These are phyloP conservation scores for Cladosporium oxysporum DNA, from an alignment of 2,329 filamentous ascomycete species.

Conservation along the genomic window DNA sequence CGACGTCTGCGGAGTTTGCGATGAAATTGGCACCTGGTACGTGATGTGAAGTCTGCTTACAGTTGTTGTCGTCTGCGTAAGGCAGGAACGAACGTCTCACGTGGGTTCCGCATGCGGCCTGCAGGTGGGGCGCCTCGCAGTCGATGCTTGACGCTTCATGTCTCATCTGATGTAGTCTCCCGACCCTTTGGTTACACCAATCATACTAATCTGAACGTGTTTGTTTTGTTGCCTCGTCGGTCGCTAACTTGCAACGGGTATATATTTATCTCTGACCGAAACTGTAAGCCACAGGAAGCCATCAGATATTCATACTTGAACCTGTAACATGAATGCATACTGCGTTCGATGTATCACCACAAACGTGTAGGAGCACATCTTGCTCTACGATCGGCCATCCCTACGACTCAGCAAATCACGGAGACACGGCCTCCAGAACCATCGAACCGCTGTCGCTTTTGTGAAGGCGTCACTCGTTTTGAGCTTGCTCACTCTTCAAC, in stretches of 20 bases:
- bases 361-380: background rate
- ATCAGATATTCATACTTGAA: background rate
- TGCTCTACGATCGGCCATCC: background rate
- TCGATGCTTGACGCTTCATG: background rate
- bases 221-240: background rate
- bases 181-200: background rate
- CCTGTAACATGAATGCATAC: background rate
- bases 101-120: background rate
- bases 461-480: background rate
- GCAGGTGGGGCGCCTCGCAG: background rate
- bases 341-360: background rate
- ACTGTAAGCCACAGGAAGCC: background rate
- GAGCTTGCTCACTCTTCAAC: background rate
- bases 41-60: slow-evolving; percentile 10
- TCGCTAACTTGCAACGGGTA: background rate
- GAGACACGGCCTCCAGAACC: background rate
- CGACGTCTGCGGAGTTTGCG: background rate
- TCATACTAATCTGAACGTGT: background rate
- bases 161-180: slow-evolving; percentile 2
- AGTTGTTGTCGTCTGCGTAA: background rate
- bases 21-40: background rate
- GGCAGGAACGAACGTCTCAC: slow-evolving; percentile 4
- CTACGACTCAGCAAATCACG: background rate
- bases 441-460: background rate
- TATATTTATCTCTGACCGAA: background rate